Percentiles rank a stretch among this genome's conserved stretches.
These are phyloP conservation scores for Melampsora americana DNA, from an alignment of 1,284 basidiomycete species.

Conservation along the genomic window DNA sequence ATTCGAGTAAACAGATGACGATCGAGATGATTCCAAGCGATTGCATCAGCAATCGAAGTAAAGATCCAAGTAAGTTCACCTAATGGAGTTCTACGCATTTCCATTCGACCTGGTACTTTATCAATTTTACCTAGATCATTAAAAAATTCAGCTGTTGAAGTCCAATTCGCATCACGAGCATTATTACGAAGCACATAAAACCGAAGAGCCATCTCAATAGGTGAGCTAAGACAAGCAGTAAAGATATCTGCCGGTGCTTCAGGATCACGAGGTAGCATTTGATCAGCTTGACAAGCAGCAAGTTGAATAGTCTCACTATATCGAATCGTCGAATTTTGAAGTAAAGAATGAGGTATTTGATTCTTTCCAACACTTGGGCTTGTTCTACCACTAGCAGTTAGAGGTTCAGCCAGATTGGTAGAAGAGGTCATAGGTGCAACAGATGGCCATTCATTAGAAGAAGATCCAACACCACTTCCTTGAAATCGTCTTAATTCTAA, in stretches of 20 bases:
- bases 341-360: background rate
- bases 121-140: slow-evolving; percentile 32
- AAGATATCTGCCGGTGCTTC: slow-evolving; percentile 42
- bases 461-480: background rate
- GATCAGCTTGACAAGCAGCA: slow-evolving; percentile 41
- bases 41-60: slow-evolving; percentile 43
- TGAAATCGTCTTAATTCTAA: background rate
- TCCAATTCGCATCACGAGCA: slow-evolving; percentile 17
- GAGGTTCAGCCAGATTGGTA: background rate
- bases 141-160: slow-evolving; percentile 39
- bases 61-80: slow-evolving; percentile 45
- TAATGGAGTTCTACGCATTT: slow-evolving; percentile 42
- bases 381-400: background rate
- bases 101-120: slow-evolving; percentile 36
- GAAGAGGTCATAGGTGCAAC: background rate
- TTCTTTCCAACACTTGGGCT: background rate
- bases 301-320: slow-evolving; percentile 36
- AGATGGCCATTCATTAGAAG: background rate
- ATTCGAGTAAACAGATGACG: slow-evolving; percentile 37
- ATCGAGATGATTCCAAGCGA: slow-evolving; percentile 44
- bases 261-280: slow-evolving; percentile 39
- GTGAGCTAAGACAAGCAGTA: slow-evolving; percentile 41
- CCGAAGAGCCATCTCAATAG: slow-evolving; percentile 41
- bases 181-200: slow-evolving; percentile 41
- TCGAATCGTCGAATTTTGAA: background rate